Evolutionary conservation across 2,329 filamentous ascomycete species (phyloP).

Genomic region (Sarocladium oryzae): DNA sequence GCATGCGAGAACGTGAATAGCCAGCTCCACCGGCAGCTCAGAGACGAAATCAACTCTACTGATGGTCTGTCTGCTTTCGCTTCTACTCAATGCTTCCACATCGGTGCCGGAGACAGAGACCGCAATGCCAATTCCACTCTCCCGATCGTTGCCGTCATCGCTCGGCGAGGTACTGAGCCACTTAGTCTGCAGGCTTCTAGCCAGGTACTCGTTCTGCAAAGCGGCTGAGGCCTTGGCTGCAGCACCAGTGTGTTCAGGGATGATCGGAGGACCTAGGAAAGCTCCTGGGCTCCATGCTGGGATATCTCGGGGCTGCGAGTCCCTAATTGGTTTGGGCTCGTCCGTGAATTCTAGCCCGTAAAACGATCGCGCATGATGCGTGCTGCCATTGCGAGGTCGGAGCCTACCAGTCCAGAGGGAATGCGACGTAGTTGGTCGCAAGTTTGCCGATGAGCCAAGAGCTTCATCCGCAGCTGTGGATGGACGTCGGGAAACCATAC

Average conservation of each 20-base stretch:
- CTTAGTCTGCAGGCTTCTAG: constrained; percentile 27
- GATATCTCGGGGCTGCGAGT: constrained; percentile 21
- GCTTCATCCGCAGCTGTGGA: constrained; percentile 29
- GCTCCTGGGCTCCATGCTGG: constrained; percentile 39
- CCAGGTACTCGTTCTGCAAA: constrained; percentile 47
- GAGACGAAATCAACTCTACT: constrained; percentile 53
- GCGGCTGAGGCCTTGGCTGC: constrained; percentile 56
- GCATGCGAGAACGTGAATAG: constrained; percentile 50
- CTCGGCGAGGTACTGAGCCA: constrained; percentile 33
- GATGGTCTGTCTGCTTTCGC: constrained; percentile 31
- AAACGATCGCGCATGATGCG: constrained; percentile 34
- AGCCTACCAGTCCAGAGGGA: constrained; percentile 27
- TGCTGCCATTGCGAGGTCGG: not conserved
- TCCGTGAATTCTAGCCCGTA: constrained; percentile 33
- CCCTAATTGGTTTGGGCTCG: constrained; percentile 18
- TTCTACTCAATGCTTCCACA: constrained; percentile 21
- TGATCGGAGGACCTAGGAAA: constrained; percentile 50
- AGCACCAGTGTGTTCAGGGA: constrained; percentile 53
- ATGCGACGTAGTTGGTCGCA: constrained; percentile 40
- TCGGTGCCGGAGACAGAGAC: constrained; percentile 38
- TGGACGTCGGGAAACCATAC: constrained; percentile 43
- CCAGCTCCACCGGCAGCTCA: constrained; percentile 49
- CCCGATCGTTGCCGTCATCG: constrained; percentile 49
- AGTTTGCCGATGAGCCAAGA: constrained; percentile 12
- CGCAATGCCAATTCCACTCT: constrained; percentile 59